Evolutionary conservation across 2,329 filamentous ascomycete species (phyloP), one percentile per base, ranked within the genome.

Genomic region (Exophiala aquamarina): DNA sequence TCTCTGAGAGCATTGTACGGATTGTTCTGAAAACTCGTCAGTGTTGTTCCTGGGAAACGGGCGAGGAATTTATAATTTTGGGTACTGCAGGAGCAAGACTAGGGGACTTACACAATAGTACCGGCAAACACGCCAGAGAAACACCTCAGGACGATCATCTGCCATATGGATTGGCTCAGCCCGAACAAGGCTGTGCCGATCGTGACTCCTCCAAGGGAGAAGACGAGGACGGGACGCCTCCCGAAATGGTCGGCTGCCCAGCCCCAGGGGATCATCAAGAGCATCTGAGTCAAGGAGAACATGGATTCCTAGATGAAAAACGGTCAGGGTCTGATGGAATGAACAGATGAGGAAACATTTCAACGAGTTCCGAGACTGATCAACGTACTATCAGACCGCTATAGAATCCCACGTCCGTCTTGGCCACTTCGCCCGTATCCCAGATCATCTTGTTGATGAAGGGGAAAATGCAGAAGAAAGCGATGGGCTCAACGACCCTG

Each of bases 381-480:
- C 21, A 35, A 32, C 80, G 79, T 70, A 85, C 82, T 62, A 92
- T 89, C 10, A 90, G 70, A 2, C 88, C 88, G 47, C 76, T 81
- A 71, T 89, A 92, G 69, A 91, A 92, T 2, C 88, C 88, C 3
- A 89, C 81, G 63, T 89, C 83, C n/a, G 76, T 69, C 35, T 79
- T 70, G 1, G 74, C 64, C 2, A 92, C 67, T 9, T 73, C 60
- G 8, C 86, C 86, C 49, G 83, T 84, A 47, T 78, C 73, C 64
- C 79, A 72, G 29, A 88, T 82, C 87, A 92, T 92, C 61, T 84
- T 73, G 60, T 83, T 88, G 66, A 93, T 79, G 67, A 87, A 92
- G 1, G 87, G 86, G 59, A 92, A 87, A 63, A 92, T 89, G 63
- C 77, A 82, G 71, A 91, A 92, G 70, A 89, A 92, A n/a, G 86